A percentile compares a stretch with the other conserved stretches of the same genome.
Conservation (phyloP, 306 rosid species). For the Ammopiptanthus mongolicus region DNA sequence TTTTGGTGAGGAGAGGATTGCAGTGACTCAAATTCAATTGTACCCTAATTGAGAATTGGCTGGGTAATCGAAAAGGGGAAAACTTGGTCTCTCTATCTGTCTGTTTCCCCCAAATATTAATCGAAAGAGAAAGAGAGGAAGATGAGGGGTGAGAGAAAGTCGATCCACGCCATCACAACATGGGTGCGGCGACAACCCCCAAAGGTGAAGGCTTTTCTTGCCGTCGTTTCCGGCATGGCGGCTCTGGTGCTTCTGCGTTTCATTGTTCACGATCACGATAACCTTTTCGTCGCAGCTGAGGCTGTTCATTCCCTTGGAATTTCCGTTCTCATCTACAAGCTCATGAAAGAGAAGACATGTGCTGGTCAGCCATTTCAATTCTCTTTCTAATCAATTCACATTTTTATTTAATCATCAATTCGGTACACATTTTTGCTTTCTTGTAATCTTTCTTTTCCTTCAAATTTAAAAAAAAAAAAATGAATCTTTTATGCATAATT, state of each 20-base stretch:
- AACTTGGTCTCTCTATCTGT: too few relatives aligned
- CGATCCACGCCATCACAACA: conserved; percentile 56
- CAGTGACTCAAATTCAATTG: background rate
- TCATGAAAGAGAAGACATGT: conserved; percentile 85
- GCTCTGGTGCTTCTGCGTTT: conserved; percentile 72
- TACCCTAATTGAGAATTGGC: background rate
- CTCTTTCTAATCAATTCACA: background rate
- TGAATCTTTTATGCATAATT: too few relatives aligned
- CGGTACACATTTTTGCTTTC: background rate
- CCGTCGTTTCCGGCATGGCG: conserved; percentile 79
- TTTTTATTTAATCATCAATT: background rate
- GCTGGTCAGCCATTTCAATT: conserved; percentile 44
- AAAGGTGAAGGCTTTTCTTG: conserved; percentile 81
- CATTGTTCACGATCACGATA: conserved; percentile 88
- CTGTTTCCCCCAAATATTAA: too few relatives aligned
- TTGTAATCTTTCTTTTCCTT: background rate
- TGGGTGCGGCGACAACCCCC: conserved; percentile 90
- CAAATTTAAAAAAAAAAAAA: too few relatives aligned
- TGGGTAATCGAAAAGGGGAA: background rate
- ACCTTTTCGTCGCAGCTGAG: conserved; percentile 89
- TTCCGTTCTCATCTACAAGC: conserved; percentile 80
- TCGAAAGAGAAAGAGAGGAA: background rate
- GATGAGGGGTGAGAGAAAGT: conserved; percentile 52
- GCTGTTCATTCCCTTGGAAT: conserved; percentile 88
- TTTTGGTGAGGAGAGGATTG: too few relatives aligned